These are phyloP conservation scores for Starmerella scarabaei DNA, from an alignment of 805 yeast species.

Conservation along the genomic window DNA sequence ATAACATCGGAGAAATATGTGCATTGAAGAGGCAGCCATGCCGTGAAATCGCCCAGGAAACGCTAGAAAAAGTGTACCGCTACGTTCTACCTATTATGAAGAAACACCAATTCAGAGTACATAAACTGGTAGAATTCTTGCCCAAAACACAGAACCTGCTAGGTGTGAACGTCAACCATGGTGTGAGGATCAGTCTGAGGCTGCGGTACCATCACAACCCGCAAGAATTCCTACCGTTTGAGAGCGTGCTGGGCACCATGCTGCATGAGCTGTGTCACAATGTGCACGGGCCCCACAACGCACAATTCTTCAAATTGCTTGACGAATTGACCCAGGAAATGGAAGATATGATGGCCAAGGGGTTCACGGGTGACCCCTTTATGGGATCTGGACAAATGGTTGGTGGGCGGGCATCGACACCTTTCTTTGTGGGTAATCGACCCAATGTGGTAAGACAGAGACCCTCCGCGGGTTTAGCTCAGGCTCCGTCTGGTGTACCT, in stretches of 20 bases:
- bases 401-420: conserved; percentile 27
- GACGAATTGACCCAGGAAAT: conserved; percentile 47
- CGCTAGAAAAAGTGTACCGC: conserved; percentile 54
- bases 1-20: conserved; percentile 21
- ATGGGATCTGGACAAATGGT: conserved; percentile 37
- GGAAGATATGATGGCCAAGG: conserved; percentile 30
- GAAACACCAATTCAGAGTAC: conserved; percentile 51
- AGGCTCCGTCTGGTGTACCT: conserved; percentile 2
- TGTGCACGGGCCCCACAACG: conserved; percentile 66
- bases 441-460: conserved; percentile 1
- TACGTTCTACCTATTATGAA: conserved; percentile 70
- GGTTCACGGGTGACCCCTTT: conserved; percentile 36
- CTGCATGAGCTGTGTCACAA: conserved; percentile 84
- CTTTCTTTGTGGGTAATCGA: background rate
- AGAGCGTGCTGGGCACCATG: conserved; percentile 64
- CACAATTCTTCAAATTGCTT: conserved; percentile 47
- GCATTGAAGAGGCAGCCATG: conserved; percentile 39
- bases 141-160: conserved; percentile 55
- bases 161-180: conserved; percentile 74
- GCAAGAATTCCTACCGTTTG: conserved; percentile 43
- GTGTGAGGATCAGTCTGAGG: conserved; percentile 58
- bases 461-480: background rate
- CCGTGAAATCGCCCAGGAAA: conserved; percentile 39
- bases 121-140: conserved; percentile 61
- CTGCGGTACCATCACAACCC: conserved; percentile 48